Base-by-base conservation (phyloP, 805 yeast species). In the Isabelozyma rhagii region DNA sequence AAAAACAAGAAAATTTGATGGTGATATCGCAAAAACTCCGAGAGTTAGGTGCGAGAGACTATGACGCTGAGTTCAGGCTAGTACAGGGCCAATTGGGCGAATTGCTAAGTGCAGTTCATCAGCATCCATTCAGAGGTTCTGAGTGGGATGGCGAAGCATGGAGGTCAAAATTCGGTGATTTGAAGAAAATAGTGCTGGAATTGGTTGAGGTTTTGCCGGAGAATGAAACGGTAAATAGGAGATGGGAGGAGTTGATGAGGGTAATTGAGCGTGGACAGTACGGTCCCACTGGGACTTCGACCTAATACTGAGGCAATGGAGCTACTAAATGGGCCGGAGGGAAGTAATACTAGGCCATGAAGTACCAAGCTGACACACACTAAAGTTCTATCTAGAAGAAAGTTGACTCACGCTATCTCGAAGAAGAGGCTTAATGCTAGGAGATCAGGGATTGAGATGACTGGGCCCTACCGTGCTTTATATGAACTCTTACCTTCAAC, bases 1-100 rank as follows among this genome's bases (percentile, higher is more conserved):
- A 51, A 11, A 48, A 51, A 34, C 39, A 44, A 14, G 39, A 17
- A 13, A 45, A 46, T 36, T 51, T 56, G 45, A 28, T 18, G 13
- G 10, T 39, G 9, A 28, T 41, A 13, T 41, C 41, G 11, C 17
- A 39, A 14, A 39, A 17, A 39, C 17, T 39, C 7, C n/a, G 21
- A 10, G 21, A 14, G 41, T 9, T 39, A 39, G 10, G 41, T 17
- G 41, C 17, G 1, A 14, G 21, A 39, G 3, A 39, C 21, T 14
- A 39, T 39, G 41, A 39, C 10, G 7, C 10, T 13, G 36, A 31
- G n/a, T 31, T 31, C n/a, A 31, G n/a, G 36, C 10, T 10, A 31
- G 1, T 31, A 31, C 36, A 31, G n/a, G n/a, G n/a, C 36, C 36
- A 31, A 31, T 31, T 31, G 36, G 10, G n/a, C 10, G 36, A 13